These are phyloP conservation scores for Eutrema heterophyllum DNA, from an alignment of 345 rosid genomes.

Conservation along the genomic window DNA sequence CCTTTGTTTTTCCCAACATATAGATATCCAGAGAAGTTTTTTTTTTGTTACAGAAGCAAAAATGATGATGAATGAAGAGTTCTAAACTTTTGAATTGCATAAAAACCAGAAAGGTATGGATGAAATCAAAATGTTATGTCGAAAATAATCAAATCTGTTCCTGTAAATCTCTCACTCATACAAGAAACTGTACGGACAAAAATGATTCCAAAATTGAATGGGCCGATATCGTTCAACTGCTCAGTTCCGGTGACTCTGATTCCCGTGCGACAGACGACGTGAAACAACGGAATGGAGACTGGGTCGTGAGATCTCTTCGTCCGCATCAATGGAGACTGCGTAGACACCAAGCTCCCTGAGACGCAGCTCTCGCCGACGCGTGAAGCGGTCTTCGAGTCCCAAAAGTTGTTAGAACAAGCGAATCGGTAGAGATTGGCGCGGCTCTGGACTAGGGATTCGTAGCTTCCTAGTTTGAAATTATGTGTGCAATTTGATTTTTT, in stretches of 20 bases:
- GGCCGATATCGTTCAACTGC: conserved; percentile 37
- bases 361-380: conserved; percentile 81
- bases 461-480: no score
- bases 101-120: neutral
- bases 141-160: neutral
- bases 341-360: conserved; percentile 59
- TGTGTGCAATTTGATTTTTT: no score
- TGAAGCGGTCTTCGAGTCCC: conserved; percentile 70
- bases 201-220: neutral
- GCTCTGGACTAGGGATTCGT: conserved; percentile 53
- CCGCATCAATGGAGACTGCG: conserved; percentile 45
- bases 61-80: neutral
- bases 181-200: conserved; percentile 7
- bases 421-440: conserved; percentile 59
- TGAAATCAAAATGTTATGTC: neutral
- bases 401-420: conserved; percentile 45
- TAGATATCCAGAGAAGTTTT: neutral
- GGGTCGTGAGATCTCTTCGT: conserved; percentile 72
- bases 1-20: no score
- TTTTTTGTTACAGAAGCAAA: neutral
- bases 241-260: conserved; percentile 65
- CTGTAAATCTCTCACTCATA: conserved; percentile 16
- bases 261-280: conserved; percentile 75
- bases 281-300: conserved; percentile 62
- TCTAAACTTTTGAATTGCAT: neutral